These are phyloP conservation scores for Boletellus deceptivus DNA, from an alignment of 1,284 basidiomycete species.

Conservation along the genomic window DNA sequence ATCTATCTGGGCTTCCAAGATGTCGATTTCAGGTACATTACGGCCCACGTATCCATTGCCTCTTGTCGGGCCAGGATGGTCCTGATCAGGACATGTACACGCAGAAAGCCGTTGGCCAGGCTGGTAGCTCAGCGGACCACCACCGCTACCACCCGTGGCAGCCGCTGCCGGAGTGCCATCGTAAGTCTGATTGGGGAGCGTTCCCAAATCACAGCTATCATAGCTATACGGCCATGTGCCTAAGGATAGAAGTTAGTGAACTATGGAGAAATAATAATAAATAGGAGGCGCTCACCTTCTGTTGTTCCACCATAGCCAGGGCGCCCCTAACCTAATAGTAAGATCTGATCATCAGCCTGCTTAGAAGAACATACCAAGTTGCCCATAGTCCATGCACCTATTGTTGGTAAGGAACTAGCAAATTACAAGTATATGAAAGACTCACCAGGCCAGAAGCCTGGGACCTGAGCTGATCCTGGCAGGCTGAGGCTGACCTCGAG, in stretches of 20 bases:
- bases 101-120: slow-evolving; percentile 79
- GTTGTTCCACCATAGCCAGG: slow-evolving; percentile 68
- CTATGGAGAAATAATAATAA: background rate
- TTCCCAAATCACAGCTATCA: slow-evolving; percentile 79
- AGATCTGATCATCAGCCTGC: slow-evolving; percentile 4
- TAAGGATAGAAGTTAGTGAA: slow-evolving; percentile 15
- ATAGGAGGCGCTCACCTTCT: slow-evolving; percentile 44
- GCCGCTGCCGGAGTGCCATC: slow-evolving; percentile 51
- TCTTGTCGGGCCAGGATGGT: slow-evolving; percentile 74
- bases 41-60: slow-evolving; percentile 65
- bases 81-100: slow-evolving; percentile 80
- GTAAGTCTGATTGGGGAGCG: slow-evolving; percentile 74
- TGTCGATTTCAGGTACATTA: slow-evolving; percentile 83
- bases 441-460: slow-evolving; percentile 76
- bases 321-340: slow-evolving; percentile 50
- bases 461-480: slow-evolving; percentile 66
- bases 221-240: slow-evolving; percentile 81
- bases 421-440: slow-evolving; percentile 1
- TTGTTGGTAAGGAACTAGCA: slow-evolving; percentile 10
- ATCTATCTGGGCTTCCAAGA: slow-evolving; percentile 70
- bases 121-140: slow-evolving; percentile 55
- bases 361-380: slow-evolving; percentile 53
- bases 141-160: slow-evolving; percentile 48
- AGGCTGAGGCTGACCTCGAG: slow-evolving; percentile 79
- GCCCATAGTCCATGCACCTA: slow-evolving; percentile 79